phyloP scores from a whole-genome alignment of 768 basidiomycete genomes.

The Rhodotorula diobovata region DNA sequence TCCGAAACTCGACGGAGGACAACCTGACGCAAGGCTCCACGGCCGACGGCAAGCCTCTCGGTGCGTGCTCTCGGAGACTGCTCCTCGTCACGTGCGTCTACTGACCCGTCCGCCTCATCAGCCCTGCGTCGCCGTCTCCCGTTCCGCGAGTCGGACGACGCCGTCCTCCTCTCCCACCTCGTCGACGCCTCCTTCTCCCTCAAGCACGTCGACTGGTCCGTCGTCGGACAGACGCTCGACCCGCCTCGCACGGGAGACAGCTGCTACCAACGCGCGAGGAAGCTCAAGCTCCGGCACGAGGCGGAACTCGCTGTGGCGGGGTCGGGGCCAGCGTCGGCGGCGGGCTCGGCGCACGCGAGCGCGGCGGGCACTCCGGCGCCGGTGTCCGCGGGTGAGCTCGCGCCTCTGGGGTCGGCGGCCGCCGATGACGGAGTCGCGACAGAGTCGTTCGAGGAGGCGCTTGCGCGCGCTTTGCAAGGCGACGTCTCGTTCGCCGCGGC shows the following conservation, averaged over 20 bases:
- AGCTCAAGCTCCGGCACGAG: background rate
- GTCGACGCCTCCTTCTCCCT: background rate
- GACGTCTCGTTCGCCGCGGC: background rate
- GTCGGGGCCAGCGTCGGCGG: background rate
- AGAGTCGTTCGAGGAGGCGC: background rate
- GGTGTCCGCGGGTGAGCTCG: too few relatives aligned
- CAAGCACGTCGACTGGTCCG: background rate
- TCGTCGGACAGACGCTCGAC: background rate
- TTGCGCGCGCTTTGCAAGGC: background rate
- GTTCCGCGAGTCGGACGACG: background rate
- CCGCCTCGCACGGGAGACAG: background rate
- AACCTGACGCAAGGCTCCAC: background rate
- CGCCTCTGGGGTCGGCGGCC: too few relatives aligned
- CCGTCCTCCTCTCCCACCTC: background rate
- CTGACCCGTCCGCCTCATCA: background rate
- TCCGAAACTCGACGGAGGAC: background rate
- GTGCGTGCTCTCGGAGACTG: background rate
- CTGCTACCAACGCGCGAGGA: conserved; percentile 5
- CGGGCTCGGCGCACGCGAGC: too few relatives aligned
- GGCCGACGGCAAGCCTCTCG: background rate
- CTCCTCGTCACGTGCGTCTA: background rate
- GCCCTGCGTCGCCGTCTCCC: background rate
- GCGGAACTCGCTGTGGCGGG: background rate
- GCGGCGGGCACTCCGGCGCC: too few relatives aligned
- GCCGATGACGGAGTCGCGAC: background rate